phyloP scores from a whole-genome alignment of 2,329 filamentous ascomycete species.

The Camillea tinctor region DNA sequence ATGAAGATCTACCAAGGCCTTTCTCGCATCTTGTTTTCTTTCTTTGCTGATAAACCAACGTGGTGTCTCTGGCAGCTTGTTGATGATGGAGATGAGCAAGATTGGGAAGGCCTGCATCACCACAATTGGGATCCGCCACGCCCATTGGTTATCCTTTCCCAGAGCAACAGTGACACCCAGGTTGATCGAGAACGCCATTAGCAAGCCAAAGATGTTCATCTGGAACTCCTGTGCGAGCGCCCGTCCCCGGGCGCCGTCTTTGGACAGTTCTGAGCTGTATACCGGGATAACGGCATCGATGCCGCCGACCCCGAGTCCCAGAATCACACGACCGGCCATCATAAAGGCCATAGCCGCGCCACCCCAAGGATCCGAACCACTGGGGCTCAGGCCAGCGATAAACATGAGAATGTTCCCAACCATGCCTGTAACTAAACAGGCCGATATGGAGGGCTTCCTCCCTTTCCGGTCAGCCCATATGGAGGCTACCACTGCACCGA shows the following conservation, averaged over 20 bases:
- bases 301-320: slow-evolving; percentile 54
- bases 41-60: slow-evolving; percentile 56
- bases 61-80: slow-evolving; percentile 55
- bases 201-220: slow-evolving; percentile 61
- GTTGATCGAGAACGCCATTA: slow-evolving; percentile 61
- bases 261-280: slow-evolving; percentile 55
- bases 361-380: slow-evolving; percentile 38
- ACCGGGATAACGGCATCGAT: slow-evolving; percentile 61
- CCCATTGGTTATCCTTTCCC: slow-evolving; percentile 58
- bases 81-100: slow-evolving; percentile 51
- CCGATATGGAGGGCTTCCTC: slow-evolving; percentile 54
- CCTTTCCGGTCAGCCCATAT: slow-evolving; percentile 52
- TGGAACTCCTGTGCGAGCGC: slow-evolving; percentile 63
- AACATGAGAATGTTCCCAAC: slow-evolving; percentile 62
- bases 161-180: slow-evolving; percentile 50
- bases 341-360: slow-evolving; percentile 47
- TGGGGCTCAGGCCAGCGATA: slow-evolving; percentile 48
- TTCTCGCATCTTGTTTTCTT: slow-evolving; percentile 48
- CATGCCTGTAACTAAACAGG: slow-evolving; percentile 51
- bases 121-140: slow-evolving; percentile 61
- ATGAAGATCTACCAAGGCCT: slow-evolving; percentile 47
- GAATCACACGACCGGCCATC: slow-evolving; percentile 28
- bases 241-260: slow-evolving; percentile 55
- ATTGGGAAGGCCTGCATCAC: slow-evolving; percentile 60
- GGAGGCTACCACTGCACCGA: slow-evolving; percentile 57